A percentile compares a stretch with the other conserved stretches of the same genome.
These are phyloP conservation scores for Ustilago trichophora DNA, from an alignment of 1,284 basidiomycete genomes.

Conservation along the genomic window DNA sequence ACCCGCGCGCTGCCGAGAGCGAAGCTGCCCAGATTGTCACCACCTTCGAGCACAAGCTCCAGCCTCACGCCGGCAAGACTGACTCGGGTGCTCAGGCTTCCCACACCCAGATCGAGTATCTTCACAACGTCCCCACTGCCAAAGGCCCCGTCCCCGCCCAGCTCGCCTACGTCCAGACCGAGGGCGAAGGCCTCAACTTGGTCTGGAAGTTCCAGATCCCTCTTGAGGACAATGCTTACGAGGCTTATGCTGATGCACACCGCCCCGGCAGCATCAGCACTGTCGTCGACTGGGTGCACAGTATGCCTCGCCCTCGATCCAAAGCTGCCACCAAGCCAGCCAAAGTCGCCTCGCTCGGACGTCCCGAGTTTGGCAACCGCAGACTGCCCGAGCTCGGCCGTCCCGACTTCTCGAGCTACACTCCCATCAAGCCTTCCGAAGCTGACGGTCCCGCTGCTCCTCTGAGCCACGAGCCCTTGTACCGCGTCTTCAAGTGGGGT, in stretches of 20 bases:
- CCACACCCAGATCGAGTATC: conserved; percentile 46
- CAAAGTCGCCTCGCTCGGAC: conserved; percentile 18
- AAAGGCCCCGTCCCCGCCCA: conserved; percentile 55
- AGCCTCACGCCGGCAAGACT: conserved; percentile 44
- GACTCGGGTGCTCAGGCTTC: conserved; percentile 35
- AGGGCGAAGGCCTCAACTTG: conserved; percentile 39
- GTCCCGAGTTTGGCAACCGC: conserved; percentile 22
- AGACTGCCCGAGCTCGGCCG: conserved; percentile 43
- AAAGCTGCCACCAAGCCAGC: conserved; percentile 12
- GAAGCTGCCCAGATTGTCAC: conserved; percentile 45
- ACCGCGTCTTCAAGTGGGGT: conserved; percentile 58
- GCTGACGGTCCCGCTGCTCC: conserved; percentile 1
- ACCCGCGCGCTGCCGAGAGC: conserved; percentile 28
- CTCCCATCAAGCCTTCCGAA: conserved; percentile 13
- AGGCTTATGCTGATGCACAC: conserved; percentile 55
- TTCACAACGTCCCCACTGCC: conserved; percentile 53
- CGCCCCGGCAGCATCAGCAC: conserved; percentile 45
- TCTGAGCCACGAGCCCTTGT: conserved; percentile 39
- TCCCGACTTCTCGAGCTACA: conserved; percentile 43
- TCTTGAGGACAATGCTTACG: conserved; percentile 56
- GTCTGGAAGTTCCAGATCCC: conserved; percentile 57
- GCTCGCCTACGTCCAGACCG: conserved; percentile 53
- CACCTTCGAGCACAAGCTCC: conserved; percentile 52
- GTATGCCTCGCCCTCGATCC: conserved; percentile 36
- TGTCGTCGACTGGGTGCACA: conserved; percentile 57